Percentiles rank a stretch among this genome's conserved stretches.
Evolutionary conservation across 2,329 filamentous ascomycete species (phyloP).

Genomic region (Plectosphaerella cucumerina): DNA sequence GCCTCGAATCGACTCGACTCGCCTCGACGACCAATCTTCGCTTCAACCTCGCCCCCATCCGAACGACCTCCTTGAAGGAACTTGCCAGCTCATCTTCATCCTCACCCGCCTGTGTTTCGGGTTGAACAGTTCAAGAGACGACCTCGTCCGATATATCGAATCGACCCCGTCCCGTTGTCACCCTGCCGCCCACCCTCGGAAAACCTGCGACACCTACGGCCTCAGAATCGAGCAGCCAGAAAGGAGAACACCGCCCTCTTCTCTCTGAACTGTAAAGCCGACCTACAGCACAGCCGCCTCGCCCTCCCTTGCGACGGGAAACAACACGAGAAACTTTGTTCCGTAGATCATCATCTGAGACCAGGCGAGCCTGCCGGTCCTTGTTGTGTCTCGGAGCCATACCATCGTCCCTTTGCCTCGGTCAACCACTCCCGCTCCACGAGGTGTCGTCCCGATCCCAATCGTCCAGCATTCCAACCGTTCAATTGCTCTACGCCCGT

Average conservation of each 20-base stretch:
- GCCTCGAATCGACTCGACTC: background rate
- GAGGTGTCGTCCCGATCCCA: background rate
- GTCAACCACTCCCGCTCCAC: background rate
- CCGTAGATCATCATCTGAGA: constrained; percentile 18
- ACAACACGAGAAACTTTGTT: constrained; percentile 17
- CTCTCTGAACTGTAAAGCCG: background rate
- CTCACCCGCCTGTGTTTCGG: background rate
- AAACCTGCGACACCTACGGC: constrained; percentile 35
- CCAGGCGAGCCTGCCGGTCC: constrained; percentile 1
- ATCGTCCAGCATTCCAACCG: background rate
- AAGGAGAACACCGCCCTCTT: constrained; percentile 15
- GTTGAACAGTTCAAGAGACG: background rate
- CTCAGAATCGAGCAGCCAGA: constrained; percentile 20
- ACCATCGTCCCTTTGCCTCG: background rate
- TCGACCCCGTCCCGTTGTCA: background rate
- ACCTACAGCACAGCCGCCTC: background rate
- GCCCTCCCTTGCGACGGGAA: constrained; percentile 4
- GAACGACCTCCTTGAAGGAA: constrained; percentile 1
- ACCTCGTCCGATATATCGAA: background rate
- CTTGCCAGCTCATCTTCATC: background rate
- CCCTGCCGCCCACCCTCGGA: constrained; percentile 1
- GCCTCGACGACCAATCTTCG: background rate
- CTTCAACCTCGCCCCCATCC: constrained; percentile 1
- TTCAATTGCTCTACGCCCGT: background rate
- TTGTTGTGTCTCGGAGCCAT: constrained; percentile 1